phyloP scores from a whole-genome alignment of 208 protist genomes.

The Porcisia deanei region DNA sequence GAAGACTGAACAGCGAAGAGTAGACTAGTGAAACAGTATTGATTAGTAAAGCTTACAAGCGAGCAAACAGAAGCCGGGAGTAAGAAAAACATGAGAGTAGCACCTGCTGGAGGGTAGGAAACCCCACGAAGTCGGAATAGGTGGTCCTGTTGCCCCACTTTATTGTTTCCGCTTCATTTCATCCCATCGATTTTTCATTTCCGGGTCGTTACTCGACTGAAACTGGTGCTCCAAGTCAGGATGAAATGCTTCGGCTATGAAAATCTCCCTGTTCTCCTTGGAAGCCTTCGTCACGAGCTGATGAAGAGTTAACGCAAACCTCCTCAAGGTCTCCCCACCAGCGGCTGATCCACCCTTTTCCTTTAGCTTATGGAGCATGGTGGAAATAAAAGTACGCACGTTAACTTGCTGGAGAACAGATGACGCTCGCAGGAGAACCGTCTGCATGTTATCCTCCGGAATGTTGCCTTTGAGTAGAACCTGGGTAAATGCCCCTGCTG shows the following conservation, averaged over 20 bases:
- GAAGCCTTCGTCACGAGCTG: slow-evolving; percentile 55
- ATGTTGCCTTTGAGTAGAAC: slow-evolving; percentile 45
- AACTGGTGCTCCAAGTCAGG: slow-evolving; percentile 54
- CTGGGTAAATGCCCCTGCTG: slow-evolving; percentile 45
- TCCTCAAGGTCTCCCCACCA: slow-evolving; percentile 40
- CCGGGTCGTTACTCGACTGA: slow-evolving; percentile 39
- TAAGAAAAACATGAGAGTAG: slow-evolving; percentile 1
- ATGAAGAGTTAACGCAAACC: slow-evolving; percentile 59
- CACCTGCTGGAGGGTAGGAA: neutral
- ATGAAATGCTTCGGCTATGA: slow-evolving; percentile 46
- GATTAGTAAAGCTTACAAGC: slow-evolving; percentile 12
- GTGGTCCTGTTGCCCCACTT: neutral
- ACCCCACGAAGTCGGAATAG: neutral
- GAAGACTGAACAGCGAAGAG: slow-evolving; percentile 8
- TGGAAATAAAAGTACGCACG: slow-evolving; percentile 48
- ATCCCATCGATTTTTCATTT: slow-evolving; percentile 56
- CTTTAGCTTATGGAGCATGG: slow-evolving; percentile 45
- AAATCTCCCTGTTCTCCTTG: slow-evolving; percentile 78
- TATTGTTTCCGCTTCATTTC: slow-evolving; percentile 70
- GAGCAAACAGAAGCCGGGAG: slow-evolving; percentile 9
- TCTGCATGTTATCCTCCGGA: slow-evolving; percentile 45
- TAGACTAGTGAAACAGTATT: neutral
- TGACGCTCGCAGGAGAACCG: slow-evolving; percentile 48
- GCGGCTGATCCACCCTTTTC: slow-evolving; percentile 31
- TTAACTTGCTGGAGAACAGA: slow-evolving; percentile 58